Evolutionary conservation across 306 rosid genomes (phyloP).

Genomic region (Leucaena leucocephala): DNA sequence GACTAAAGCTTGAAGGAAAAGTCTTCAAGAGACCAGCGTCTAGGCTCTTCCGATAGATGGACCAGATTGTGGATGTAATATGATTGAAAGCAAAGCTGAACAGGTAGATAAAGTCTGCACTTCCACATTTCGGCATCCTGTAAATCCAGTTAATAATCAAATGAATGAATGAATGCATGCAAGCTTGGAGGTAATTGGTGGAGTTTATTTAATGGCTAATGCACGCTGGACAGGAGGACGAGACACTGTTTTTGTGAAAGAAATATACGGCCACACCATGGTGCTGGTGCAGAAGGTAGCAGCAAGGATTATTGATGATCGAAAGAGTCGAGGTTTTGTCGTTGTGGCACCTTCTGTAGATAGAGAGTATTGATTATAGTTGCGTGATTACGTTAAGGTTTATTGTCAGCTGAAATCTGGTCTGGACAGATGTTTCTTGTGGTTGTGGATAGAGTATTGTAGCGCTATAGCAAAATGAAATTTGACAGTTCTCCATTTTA

Average conservation of each 20-base stretch:
- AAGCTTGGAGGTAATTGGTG: neutral
- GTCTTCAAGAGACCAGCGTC: conserved; percentile 72
- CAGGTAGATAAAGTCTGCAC: neutral
- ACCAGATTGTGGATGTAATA: conserved; percentile 24
- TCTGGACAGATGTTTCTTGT: neutral
- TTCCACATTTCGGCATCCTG: neutral
- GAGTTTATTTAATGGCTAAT: neutral
- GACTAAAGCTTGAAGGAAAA: conserved; percentile 91
- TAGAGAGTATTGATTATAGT: neutral
- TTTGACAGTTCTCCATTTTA: neutral
- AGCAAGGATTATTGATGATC: neutral
- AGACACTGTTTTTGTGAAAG: neutral
- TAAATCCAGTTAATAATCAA: neutral
- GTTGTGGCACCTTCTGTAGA: neutral
- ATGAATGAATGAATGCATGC: neutral
- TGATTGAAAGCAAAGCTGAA: conserved; percentile 13
- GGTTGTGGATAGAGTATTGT: neutral
- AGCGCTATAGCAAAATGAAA: neutral
- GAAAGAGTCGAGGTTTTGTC: neutral
- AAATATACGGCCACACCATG: neutral
- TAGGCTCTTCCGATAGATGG: conserved; percentile 74
- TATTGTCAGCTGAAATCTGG: neutral
- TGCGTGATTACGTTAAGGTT: neutral
- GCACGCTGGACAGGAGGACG: neutral
- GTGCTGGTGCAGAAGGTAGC: neutral